Evolutionary conservation across 1,139 yeast genomes (phyloP).

Genomic region (Pichia sp.): DNA sequence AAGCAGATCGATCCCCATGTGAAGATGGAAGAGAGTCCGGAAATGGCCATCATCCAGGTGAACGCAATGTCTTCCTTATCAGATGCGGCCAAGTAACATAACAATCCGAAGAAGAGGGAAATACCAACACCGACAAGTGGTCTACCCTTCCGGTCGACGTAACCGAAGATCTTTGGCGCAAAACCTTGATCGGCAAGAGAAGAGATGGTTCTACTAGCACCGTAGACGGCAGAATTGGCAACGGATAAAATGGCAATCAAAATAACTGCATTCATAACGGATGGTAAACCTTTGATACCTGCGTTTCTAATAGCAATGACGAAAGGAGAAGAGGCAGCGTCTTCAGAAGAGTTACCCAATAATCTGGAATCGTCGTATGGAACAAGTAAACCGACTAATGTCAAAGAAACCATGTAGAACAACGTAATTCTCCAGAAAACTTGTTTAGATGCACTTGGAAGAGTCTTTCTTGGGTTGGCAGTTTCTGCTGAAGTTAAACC

Average conservation of each 20-base stretch:
- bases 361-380: slow-evolving; percentile 51
- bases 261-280: slow-evolving; percentile 67
- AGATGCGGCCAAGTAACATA: slow-evolving; percentile 70
- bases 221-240: slow-evolving; percentile 72
- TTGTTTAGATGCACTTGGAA: slow-evolving; percentile 66
- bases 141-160: slow-evolving; percentile 68
- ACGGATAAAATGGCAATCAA: slow-evolving; percentile 63
- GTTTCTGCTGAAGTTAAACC: slow-evolving; percentile 84
- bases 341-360: slow-evolving; percentile 39
- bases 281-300: slow-evolving; percentile 45
- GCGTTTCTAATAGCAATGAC: slow-evolving; percentile 49
- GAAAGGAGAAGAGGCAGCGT: slow-evolving; percentile 47
- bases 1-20: slow-evolving; percentile 77
- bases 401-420: slow-evolving; percentile 57
- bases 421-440: slow-evolving; percentile 66
- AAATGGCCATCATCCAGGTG: slow-evolving; percentile 74
- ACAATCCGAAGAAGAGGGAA: slow-evolving; percentile 58
- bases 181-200: slow-evolving; percentile 79
- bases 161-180: slow-evolving; percentile 68
- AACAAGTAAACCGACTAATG: slow-evolving; percentile 54
- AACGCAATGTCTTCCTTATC: slow-evolving; percentile 60
- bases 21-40: slow-evolving; percentile 76
- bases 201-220: slow-evolving; percentile 73
- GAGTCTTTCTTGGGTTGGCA: slow-evolving; percentile 59
- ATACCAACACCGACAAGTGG: slow-evolving; percentile 62